Evolutionary conservation across 139 green algal species (phyloP), one percentile per base, ranked within the genome.

Genomic region (Picochlorum costavermella): DNA sequence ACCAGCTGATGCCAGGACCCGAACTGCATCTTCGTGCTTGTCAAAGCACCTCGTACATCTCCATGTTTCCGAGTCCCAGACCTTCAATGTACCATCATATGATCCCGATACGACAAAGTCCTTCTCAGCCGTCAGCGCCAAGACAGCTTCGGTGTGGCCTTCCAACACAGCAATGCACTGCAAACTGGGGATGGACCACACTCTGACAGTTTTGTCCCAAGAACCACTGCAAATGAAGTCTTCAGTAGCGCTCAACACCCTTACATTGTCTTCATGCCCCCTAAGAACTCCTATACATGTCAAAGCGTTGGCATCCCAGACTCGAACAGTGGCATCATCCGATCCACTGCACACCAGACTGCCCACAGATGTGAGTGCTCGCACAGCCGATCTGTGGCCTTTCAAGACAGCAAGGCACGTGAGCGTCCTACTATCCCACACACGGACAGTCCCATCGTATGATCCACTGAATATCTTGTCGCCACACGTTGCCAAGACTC

Each of bases 231-330:
- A 97, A 50, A 97, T 79, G 72, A 81, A 67, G 8, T 66, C 61
- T 14, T 82, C 73, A 12, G 82, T 83, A 3, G 89, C 83, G 2
- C 81, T 83, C 62, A 97, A 80, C 70, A 96, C 90, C 1, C 91
- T 81, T 58, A 97, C 91, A 50, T 96, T 96, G 77, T 96, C 90
- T 44, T 91, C 84, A 72, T 97, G 91, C 4, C 91, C 91, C 62
- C 86, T 66, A 49, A 96, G 77, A 26, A 79, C 90, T 48, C 80
- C 77, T 31, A 95, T 48, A 80, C 90, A 96, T 56, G 82, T 76
- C n/a, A 94, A 76, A 12, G 76, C 86, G 31, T 57, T 25, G 6
- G 67, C 76, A 50, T 94, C 84, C 91, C 91, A 97, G 56, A 75
- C 83, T 69, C 89, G 84, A 63, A 97, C 88, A 9, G 83, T 95